phyloP scores from a whole-genome alignment of 1,284 basidiomycete species.

The Chondrostereum purpureum region DNA sequence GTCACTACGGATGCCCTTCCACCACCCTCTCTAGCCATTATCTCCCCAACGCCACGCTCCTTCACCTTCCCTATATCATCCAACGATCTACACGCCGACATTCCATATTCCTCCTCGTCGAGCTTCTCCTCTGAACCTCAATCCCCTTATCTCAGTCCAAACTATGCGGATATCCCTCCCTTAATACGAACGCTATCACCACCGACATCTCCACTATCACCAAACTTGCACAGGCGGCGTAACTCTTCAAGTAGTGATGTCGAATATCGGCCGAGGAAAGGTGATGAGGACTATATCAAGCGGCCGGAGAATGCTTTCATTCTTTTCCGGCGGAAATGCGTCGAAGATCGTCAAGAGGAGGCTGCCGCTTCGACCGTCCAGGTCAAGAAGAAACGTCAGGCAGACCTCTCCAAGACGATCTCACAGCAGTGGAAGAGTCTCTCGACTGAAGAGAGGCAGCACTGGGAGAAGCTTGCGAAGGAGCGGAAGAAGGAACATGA shows the following conservation, averaged over 20 bases:
- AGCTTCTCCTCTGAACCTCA: not conserved
- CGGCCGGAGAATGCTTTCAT: constrained; percentile 78
- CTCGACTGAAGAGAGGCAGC: constrained; percentile 10
- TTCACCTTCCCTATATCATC: constrained; percentile 52
- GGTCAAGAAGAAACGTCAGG: constrained; percentile 41
- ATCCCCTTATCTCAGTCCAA: constrained; percentile 19
- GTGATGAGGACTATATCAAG: constrained; percentile 75
- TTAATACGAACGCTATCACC: constrained; percentile 34
- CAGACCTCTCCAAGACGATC: constrained; percentile 68
- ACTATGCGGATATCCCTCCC: constrained; percentile 28
- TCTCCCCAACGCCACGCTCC: constrained; percentile 73
- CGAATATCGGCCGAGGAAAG: constrained; percentile 67
- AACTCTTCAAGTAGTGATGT: constrained; percentile 50
- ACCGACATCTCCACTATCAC: constrained; percentile 23
- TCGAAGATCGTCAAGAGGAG: constrained; percentile 59
- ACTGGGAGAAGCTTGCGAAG: constrained; percentile 13
- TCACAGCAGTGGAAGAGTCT: constrained; percentile 26
- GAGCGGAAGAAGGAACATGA: constrained; percentile 15
- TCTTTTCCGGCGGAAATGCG: constrained; percentile 68
- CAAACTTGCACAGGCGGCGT: constrained; percentile 48
- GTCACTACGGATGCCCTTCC: constrained; percentile 59
- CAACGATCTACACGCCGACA: constrained; percentile 23
- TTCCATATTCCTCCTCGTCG: constrained; percentile 1
- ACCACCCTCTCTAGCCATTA: constrained; percentile 54
- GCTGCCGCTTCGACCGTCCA: constrained; percentile 32